Evolutionary conservation across 257 asterid genomes (phyloP).

Genomic region (Fraxinus pennsylvanica): DNA sequence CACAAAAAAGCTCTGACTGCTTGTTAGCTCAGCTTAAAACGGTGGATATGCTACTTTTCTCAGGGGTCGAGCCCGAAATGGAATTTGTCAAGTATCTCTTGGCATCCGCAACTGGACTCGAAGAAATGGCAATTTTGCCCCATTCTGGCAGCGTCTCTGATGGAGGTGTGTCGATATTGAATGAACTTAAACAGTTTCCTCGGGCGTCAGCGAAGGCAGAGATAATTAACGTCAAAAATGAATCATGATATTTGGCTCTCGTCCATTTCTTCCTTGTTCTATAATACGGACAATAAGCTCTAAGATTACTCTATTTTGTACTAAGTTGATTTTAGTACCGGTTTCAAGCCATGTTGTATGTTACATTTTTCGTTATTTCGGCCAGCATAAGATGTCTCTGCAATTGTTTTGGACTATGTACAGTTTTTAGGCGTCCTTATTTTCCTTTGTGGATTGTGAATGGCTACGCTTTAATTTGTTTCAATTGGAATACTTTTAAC

Average conservation of each 20-base stretch:
- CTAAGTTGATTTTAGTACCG: too few species aligned
- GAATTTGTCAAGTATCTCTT: slow-evolving; percentile 53
- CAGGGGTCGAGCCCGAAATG: slow-evolving; percentile 60
- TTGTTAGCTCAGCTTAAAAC: slow-evolving; percentile 42
- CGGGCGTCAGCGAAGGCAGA: slow-evolving; percentile 49
- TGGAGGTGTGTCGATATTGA: slow-evolving; percentile 47
- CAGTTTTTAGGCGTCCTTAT: too few species aligned
- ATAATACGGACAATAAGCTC: background rate
- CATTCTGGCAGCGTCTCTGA: slow-evolving; percentile 29
- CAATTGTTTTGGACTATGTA: too few species aligned
- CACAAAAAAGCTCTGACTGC: slow-evolving; percentile 39
- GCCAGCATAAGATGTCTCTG: too few species aligned
- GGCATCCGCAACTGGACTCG: slow-evolving; percentile 51
- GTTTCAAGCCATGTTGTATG: too few species aligned
- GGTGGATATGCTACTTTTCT: slow-evolving; percentile 47
- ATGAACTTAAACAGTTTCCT: slow-evolving; percentile 45
- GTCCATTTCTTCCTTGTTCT: background rate
- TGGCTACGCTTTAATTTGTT: too few species aligned
- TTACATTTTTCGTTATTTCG: too few species aligned
- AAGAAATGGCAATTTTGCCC: slow-evolving; percentile 48
- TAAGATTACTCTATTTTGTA: background rate
- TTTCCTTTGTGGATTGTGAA: too few species aligned
- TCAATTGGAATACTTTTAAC: too few species aligned
- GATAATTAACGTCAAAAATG: slow-evolving; percentile 30
- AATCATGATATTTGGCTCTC: background rate